Evolutionary conservation across 106 monocot species (phyloP).

Genomic region (Cymbidium sinense): DNA sequence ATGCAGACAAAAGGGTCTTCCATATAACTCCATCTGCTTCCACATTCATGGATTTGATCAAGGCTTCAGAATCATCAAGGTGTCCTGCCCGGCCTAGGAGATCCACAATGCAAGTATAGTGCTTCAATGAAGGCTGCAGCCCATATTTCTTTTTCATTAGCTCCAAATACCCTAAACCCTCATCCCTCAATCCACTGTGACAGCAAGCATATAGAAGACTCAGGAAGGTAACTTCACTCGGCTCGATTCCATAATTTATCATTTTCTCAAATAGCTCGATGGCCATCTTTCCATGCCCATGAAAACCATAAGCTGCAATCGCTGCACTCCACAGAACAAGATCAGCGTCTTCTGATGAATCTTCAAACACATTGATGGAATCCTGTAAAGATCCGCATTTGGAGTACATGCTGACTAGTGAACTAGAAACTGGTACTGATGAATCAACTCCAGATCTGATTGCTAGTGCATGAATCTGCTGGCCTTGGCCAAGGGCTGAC

Average conservation of each 20-base stretch:
- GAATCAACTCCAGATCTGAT: conserved; percentile 38
- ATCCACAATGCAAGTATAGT: conserved; percentile 81
- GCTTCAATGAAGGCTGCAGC: conserved; percentile 45
- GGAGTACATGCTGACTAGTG: conserved; percentile 78
- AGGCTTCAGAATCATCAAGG: conserved; percentile 48
- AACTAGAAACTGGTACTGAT: conserved; percentile 38
- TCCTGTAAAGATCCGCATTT: conserved; percentile 61
- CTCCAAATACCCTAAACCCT: conserved; percentile 43
- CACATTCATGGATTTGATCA: conserved; percentile 57
- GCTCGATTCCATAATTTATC: conserved; percentile 35
- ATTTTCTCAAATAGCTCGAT: conserved; percentile 53
- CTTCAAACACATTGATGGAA: conserved; percentile 25
- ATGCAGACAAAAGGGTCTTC: conserved; percentile 69
- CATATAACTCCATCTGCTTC: conserved; percentile 59
- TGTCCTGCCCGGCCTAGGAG: conserved; percentile 57
- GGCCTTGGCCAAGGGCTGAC: conserved; percentile 50
- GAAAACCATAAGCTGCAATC: conserved; percentile 74
- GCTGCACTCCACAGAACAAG: conserved; percentile 54
- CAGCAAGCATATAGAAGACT: conserved; percentile 68
- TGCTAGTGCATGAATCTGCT: conserved; percentile 56
- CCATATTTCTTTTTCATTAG: conserved; percentile 39
- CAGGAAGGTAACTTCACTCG: conserved; percentile 70
- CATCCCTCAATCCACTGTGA: conserved; percentile 62
- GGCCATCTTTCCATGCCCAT: conserved; percentile 53
- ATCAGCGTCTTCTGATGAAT: conserved; percentile 23